Percentiles rank a stretch among this genome's conserved stretches.
Conservation (phyloP, 257 asterid species). For the Petunia secreta region DNA sequence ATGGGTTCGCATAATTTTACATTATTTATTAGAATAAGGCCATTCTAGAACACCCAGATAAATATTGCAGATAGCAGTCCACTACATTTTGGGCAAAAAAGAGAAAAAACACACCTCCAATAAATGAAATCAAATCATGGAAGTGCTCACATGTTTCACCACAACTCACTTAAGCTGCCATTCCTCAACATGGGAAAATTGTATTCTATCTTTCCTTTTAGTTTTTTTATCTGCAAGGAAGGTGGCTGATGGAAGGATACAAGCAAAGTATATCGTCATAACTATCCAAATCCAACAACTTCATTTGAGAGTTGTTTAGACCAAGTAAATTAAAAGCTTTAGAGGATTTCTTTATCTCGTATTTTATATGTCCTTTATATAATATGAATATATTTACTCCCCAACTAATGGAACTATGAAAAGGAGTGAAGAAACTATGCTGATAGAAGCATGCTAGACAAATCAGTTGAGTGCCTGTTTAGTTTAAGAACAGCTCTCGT, state of each 20-base stretch:
- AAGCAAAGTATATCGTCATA: background rate
- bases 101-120: background rate
- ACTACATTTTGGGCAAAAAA: background rate
- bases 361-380: background rate
- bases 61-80: background rate
- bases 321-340: background rate
- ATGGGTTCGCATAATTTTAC: background rate
- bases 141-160: background rate
- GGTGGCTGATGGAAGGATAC: background rate
- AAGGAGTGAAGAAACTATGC: no score
- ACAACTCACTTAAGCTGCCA: background rate
- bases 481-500: no score
- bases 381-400: background rate
- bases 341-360: background rate
- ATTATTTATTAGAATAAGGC: background rate
- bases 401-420: no score
- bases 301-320: background rate
- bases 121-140: constrained; percentile 19
- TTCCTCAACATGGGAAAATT: background rate
- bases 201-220: background rate
- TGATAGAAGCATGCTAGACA: no score
- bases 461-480: no score
- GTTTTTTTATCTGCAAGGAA: background rate
- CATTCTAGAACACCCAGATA: background rate
- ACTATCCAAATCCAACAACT: background rate